Conservation (phyloP, 345 rosid species). For the Populus simonii region DNA sequence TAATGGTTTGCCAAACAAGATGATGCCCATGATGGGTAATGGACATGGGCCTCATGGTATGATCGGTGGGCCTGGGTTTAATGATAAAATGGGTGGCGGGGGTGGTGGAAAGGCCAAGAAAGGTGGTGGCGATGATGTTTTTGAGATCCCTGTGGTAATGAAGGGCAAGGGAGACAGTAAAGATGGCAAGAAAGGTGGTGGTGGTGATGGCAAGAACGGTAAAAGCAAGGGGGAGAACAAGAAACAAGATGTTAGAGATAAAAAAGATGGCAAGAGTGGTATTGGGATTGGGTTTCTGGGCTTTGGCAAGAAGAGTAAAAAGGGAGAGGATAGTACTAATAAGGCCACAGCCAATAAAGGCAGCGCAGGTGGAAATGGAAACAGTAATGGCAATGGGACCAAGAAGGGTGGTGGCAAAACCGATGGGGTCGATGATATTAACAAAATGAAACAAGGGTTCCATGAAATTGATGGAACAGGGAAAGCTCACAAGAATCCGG, state of each 20-base stretch:
- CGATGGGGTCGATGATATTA: conserved; percentile 38
- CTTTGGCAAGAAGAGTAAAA: conserved; percentile 49
- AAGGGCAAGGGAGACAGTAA: conserved; percentile 36
- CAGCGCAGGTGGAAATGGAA: conserved; percentile 21
- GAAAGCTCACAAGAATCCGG: conserved; percentile 19
- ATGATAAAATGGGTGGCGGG: conserved; percentile 18
- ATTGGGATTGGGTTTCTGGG: conserved; percentile 36
- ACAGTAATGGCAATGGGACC: conserved; percentile 29
- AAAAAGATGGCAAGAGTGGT: conserved; percentile 31
- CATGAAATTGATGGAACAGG: conserved; percentile 45
- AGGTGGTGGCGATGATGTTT: conserved; percentile 12
- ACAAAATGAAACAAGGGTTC: conserved; percentile 39
- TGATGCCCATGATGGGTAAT: conserved; percentile 20
- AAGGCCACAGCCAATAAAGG: conserved; percentile 8
- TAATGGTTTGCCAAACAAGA: background rate
- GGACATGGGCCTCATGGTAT: conserved; percentile 20
- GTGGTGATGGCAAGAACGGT: conserved; percentile 4
- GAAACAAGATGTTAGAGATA: conserved; percentile 19
- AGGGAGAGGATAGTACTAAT: conserved; percentile 36
- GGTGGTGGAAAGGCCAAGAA: background rate
- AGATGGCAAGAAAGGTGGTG: conserved; percentile 29
- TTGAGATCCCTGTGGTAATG: conserved; percentile 60
- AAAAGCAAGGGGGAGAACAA: conserved; percentile 12
- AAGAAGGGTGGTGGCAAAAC: conserved; percentile 26
- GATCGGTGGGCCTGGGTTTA: conserved; percentile 13